Evolutionary conservation across 768 basidiomycete genomes (phyloP).

Genomic region (Serendipita vermifera): DNA sequence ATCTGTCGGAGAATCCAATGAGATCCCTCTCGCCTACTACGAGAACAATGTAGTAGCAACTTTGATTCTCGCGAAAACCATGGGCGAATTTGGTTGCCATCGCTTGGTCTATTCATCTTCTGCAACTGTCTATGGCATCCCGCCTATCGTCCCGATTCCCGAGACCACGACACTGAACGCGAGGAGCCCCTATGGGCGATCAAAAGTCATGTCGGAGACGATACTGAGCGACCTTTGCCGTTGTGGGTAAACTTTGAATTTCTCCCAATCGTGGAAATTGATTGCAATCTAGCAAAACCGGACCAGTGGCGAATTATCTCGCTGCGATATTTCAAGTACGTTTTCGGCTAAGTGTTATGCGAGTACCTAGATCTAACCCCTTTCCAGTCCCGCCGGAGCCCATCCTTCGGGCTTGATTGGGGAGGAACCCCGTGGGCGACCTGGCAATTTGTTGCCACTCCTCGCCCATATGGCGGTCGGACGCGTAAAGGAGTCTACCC

Average conservation of each 20-base stretch:
- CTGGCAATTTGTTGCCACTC: conserved; percentile 86
- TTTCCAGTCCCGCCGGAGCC: conserved; percentile 81
- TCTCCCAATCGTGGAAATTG: background rate
- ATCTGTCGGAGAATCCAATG: conserved; percentile 92
- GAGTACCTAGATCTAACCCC: background rate
- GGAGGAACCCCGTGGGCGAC: conserved; percentile 91
- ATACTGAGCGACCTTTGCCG: conserved; percentile 81
- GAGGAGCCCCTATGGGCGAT: conserved; percentile 87
- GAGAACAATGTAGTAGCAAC: conserved; percentile 87
- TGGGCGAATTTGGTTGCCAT: conserved; percentile 71
- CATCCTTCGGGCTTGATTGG: conserved; percentile 92
- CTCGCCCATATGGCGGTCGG: conserved; percentile 93
- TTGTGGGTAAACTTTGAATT: conserved; percentile 31
- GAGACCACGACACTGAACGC: conserved; percentile 80
- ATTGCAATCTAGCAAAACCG: conserved; percentile 42
- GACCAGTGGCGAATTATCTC: conserved; percentile 69
- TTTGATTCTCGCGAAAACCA: conserved; percentile 69
- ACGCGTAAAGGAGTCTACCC: conserved; percentile 51
- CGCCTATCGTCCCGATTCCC: conserved; percentile 83
- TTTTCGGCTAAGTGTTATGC: background rate
- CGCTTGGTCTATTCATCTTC: conserved; percentile 95
- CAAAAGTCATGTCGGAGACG: conserved; percentile 89
- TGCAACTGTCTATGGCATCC: conserved; percentile 95
- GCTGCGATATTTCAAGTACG: conserved; percentile 92
- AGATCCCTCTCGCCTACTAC: conserved; percentile 89